phyloP scores from a whole-genome alignment of 805 yeast species.

The Wickerhamomyces silvicola region DNA sequence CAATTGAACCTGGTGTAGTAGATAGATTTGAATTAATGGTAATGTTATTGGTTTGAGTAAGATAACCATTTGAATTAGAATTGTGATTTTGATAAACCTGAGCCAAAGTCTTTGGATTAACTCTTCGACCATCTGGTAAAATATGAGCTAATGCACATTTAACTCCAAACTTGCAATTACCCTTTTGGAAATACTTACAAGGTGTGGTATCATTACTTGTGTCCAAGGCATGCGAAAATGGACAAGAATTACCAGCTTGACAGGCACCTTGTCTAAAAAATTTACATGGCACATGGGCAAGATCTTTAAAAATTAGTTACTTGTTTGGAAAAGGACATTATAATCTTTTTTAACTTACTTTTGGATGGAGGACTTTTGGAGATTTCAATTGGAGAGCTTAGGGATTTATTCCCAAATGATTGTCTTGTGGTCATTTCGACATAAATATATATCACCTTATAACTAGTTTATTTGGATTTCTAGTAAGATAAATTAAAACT shows the following conservation, averaged over 20 bases:
- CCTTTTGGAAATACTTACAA: conserved; percentile 91
- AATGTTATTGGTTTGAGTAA: too few relatives aligned
- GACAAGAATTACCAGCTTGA: conserved; percentile 90
- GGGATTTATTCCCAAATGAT: too few relatives aligned
- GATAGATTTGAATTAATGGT: too few relatives aligned
- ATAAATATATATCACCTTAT: too few relatives aligned
- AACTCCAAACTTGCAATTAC: conserved; percentile 93
- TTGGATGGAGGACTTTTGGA: conserved; percentile 23
- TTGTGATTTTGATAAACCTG: conserved; percentile 24
- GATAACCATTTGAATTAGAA: too few relatives aligned
- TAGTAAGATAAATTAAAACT: too few relatives aligned
- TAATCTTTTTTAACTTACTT: too few relatives aligned
- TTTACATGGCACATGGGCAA: conserved; percentile 95
- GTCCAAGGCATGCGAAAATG: conserved; percentile 72
- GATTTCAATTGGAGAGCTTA: conserved; percentile 13
- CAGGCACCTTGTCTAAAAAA: conserved; percentile 89
- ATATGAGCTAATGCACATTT: conserved; percentile 94
- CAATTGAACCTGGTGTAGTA: not conserved
- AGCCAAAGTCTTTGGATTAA: conserved; percentile 43
- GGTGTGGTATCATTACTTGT: conserved; percentile 46
- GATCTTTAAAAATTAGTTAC: conserved; percentile 35
- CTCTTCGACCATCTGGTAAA: conserved; percentile 81
- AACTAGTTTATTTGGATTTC: too few relatives aligned
- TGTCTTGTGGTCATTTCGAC: too few relatives aligned
- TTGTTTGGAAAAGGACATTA: conserved; percentile 6